Evolutionary conservation across 768 basidiomycete species (phyloP).

Genomic region (Leccinum rimulosum): DNA sequence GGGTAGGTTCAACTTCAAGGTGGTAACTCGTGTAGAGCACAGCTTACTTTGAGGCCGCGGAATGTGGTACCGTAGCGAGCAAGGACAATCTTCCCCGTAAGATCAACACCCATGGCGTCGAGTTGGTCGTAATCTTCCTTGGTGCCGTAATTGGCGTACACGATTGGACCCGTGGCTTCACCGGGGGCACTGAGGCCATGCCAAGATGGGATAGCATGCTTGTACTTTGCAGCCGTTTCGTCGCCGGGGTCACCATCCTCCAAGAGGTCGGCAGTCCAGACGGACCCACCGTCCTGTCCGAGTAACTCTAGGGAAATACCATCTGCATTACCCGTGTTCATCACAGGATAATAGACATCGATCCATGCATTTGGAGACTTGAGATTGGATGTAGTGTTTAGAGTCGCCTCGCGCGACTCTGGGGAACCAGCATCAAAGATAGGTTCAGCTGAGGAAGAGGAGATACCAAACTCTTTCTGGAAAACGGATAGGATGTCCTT

Average conservation of each 20-base stretch:
- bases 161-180: slow-evolving; percentile 61
- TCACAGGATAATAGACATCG: slow-evolving; percentile 83
- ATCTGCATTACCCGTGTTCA: slow-evolving; percentile 66
- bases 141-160: slow-evolving; percentile 81
- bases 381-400: slow-evolving; percentile 47
- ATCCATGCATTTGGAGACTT: slow-evolving; percentile 70
- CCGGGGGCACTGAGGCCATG: slow-evolving; percentile 83
- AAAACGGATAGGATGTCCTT: slow-evolving; percentile 65
- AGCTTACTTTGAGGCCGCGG: slow-evolving; percentile 77
- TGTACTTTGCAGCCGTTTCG: slow-evolving; percentile 64
- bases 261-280: slow-evolving; percentile 71
- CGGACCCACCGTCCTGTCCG: slow-evolving; percentile 46
- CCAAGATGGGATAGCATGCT: slow-evolving; percentile 73
- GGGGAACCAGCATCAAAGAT: slow-evolving; percentile 70
- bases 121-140: slow-evolving; percentile 71
- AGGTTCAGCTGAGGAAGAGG: slow-evolving; percentile 40
- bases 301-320: slow-evolving; percentile 68
- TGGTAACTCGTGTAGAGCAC: slow-evolving; percentile 1
- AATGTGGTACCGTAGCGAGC: slow-evolving; percentile 74
- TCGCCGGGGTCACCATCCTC: slow-evolving; percentile 73
- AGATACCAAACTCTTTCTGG: slow-evolving; percentile 60
- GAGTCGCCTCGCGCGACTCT: slow-evolving; percentile 65
- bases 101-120: slow-evolving; percentile 58
- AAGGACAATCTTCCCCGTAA: slow-evolving; percentile 77
- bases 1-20: slow-evolving; percentile 9